phyloP scores from a whole-genome alignment of 2,329 filamentous ascomycete genomes.

The Blastomyces parvus region DNA sequence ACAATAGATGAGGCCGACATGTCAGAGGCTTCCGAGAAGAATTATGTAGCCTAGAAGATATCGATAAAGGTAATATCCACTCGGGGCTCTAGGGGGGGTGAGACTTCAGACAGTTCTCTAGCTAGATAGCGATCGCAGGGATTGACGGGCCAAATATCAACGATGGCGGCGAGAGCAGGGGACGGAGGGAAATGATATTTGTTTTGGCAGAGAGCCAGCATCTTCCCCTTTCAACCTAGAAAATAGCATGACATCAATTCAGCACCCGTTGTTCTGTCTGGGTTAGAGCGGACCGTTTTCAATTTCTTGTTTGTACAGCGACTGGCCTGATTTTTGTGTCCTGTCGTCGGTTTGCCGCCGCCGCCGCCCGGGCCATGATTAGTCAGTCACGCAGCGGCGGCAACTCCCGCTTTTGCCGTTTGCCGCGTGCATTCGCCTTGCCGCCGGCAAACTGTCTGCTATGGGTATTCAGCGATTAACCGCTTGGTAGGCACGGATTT shows the following conservation, averaged over 20 bases:
- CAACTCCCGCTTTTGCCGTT: no score
- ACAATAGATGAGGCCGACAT: slow-evolving; percentile 10
- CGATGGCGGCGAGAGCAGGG: slow-evolving; percentile 21
- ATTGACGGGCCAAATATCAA: neutral
- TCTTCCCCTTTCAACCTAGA: slow-evolving; percentile 35
- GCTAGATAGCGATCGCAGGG: neutral
- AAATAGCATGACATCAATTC: slow-evolving; percentile 75
- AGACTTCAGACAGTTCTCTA: neutral
- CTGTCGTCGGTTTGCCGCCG: no score
- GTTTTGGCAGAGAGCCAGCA: neutral
- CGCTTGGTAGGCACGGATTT: no score
- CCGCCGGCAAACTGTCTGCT: no score
- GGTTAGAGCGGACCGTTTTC: neutral
- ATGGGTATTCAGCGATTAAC: no score
- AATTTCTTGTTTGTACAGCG: neutral
- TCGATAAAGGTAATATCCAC: neutral
- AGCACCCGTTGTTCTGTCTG: slow-evolving; percentile 53
- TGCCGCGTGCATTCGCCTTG: no score
- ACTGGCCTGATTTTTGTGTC: no score
- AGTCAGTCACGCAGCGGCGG: no score
- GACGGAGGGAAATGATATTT: slow-evolving; percentile 52
- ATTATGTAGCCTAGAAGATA: neutral
- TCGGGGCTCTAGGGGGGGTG: neutral
- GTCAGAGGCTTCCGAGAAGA: neutral
- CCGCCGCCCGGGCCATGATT: no score